Evolutionary conservation across 108 stramenopile species (phyloP).

Genomic region (Cyclotella kingstonii): DNA sequence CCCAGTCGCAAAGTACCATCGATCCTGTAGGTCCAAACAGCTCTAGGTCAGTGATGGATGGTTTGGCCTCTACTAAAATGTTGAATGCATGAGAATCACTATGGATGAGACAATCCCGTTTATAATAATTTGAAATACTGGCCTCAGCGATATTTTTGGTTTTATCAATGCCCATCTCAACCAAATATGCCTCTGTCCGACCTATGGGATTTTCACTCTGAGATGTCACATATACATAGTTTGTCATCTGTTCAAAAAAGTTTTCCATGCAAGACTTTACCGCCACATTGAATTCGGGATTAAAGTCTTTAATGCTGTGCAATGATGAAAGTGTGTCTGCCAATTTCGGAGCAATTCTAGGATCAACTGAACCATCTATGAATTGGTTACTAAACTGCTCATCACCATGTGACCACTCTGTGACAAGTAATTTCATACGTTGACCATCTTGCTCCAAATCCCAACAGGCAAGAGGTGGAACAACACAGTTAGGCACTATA

Average conservation of each 20-base stretch:
- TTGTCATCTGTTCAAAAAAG: slow-evolving; percentile 7
- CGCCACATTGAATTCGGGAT: slow-evolving; percentile 44
- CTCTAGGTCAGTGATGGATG: slow-evolving; percentile 28
- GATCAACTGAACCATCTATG: slow-evolving; percentile 52
- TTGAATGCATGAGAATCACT: slow-evolving; percentile 60
- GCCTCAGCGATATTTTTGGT: slow-evolving; percentile 19
- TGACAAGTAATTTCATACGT: slow-evolving; percentile 51
- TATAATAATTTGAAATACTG: slow-evolving; percentile 9
- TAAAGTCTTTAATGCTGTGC: slow-evolving; percentile 35
- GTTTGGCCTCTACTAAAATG: slow-evolving; percentile 56
- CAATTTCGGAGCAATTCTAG: slow-evolving; percentile 37
- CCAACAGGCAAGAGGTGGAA: slow-evolving; percentile 30
- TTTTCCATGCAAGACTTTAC: slow-evolving; percentile 21
- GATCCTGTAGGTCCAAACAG: slow-evolving; percentile 24
- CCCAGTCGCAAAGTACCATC: slow-evolving; percentile 43
- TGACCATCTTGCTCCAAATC: slow-evolving; percentile 37
- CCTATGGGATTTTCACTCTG: slow-evolving; percentile 3
- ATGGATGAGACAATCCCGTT: slow-evolving; percentile 42
- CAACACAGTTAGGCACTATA: slow-evolving; percentile 15
- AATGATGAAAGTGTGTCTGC: slow-evolving; percentile 48
- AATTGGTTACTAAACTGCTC: slow-evolving; percentile 51
- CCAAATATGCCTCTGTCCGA: slow-evolving; percentile 27
- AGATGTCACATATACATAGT: slow-evolving; percentile 1
- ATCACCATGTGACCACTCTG: slow-evolving; percentile 45
- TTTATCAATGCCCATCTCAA: slow-evolving; percentile 7